Base-by-base conservation (phyloP, 140 eudicot species). In the Cichorium intybus region DNA sequence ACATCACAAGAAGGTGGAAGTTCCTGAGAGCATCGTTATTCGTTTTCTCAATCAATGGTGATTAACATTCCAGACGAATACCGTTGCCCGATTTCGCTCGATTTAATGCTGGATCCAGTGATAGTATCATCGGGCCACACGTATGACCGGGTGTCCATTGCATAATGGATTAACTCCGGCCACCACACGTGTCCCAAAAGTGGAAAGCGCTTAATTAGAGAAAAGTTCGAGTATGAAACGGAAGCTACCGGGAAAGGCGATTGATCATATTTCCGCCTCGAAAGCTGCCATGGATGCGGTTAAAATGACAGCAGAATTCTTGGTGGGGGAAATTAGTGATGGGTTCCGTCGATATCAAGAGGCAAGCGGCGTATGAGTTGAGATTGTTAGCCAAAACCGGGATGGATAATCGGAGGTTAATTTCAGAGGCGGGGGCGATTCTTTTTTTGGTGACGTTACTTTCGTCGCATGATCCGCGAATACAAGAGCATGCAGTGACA, bases 171-270 rank as follows among this genome's bases (percentile, higher is more conserved):
- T 17, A 82, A 87, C 66, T 77, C 95, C 1, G 95, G 97, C 14
- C 97, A 86, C 50, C 87, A 80, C 61, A 90, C 93, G 11, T 89
- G 97, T 55, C 97, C 94, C 14, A 90, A 90, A 69, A 90, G 86
- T n/a, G 95, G 94, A 59, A 89, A 84, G 59, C 73, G 85, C 69
- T 80, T 90, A 39, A 81, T 17, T 78, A 21, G 84, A 83, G 45
- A 70, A 75, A 66, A 82, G 61, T 64, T 75, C 75, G 4, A 83
- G 69, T 60, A 75, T 73, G 73, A 84, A 83, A 61, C 68, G 92
- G 59, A 81, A 75, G 52, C 67, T 76, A 56, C 57, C 71, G 7
- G 96, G 80, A 66, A 85, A 83, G 24, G 89, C 83, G n/a, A 74
- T 85, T 11, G 89, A 88, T 75, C 89, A 88, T 49, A 80, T 82